phyloP scores from a whole-genome alignment of 2,329 filamentous ascomycete genomes.

The Verticillium nubilum region DNA sequence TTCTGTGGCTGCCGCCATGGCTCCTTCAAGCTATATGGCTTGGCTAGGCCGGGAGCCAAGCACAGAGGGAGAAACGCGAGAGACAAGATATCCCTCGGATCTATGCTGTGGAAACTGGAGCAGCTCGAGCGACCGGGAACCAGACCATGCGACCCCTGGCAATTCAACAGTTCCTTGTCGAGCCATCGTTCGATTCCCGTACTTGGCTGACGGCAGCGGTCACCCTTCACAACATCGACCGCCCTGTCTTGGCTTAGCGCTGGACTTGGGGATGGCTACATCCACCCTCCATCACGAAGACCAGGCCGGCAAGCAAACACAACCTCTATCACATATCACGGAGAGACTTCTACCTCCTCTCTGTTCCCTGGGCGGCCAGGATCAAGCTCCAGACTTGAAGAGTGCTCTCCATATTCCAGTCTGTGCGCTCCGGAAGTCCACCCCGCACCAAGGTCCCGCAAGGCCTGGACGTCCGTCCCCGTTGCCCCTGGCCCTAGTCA shows the following conservation, averaged over 20 bases:
- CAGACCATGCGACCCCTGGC: not conserved
- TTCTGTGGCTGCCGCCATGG: not conserved
- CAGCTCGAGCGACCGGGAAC: not conserved
- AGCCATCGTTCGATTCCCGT: slow-evolving; percentile 1
- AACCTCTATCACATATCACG: not conserved
- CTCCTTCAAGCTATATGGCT: slow-evolving; percentile 3
- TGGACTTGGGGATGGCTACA: not conserved
- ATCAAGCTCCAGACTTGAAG: not conserved
- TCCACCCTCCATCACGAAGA: not conserved
- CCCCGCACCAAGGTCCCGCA: not conserved
- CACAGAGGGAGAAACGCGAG: not conserved
- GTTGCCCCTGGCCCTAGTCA: slow-evolving; percentile 1
- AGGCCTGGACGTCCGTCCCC: not conserved
- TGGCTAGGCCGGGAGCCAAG: not conserved
- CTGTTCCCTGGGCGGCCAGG: not conserved
- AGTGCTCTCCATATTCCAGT: not conserved
- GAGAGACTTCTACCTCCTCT: not conserved
- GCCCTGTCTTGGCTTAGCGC: not conserved
- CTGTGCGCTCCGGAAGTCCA: slow-evolving; percentile 3
- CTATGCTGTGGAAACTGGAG: not conserved
- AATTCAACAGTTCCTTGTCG: not conserved
- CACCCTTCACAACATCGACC: not conserved
- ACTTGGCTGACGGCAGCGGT: slow-evolving; percentile 3
- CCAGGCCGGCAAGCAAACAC: not conserved
- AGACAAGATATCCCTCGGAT: slow-evolving; percentile 1